Evolutionary conservation across 345 rosid species (phyloP).

Genomic region (Geranium rotundifolium): DNA sequence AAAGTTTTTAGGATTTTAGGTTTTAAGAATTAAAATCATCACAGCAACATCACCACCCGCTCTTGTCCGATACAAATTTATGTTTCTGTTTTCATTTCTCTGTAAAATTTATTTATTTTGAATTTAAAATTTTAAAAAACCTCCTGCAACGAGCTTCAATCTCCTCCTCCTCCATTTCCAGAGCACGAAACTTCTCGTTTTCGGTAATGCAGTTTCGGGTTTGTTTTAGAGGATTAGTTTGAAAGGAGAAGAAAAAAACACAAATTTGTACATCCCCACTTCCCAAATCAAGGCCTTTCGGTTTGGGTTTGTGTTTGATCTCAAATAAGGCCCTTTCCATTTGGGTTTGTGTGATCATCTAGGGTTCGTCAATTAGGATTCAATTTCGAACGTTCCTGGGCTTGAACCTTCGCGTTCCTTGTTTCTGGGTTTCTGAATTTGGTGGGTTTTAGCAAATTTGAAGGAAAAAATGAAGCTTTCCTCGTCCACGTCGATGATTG

Average conservation of each 20-base stretch:
- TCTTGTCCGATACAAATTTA: not conserved
- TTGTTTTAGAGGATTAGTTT: not conserved
- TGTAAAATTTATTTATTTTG: not conserved
- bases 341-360: not conserved
- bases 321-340: not conserved
- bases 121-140: not conserved
- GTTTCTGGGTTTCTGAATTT: not conserved
- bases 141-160: not conserved
- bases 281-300: not conserved
- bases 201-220: not conserved
- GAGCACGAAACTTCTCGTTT: not conserved
- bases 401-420: not conserved
- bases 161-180: not conserved
- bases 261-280: not conserved
- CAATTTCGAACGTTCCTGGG: not conserved
- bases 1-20: not conserved
- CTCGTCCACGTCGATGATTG: constrained; percentile 47
- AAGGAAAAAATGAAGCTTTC: constrained; percentile 56
- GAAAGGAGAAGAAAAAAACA: not conserved
- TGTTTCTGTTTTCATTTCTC: not conserved
- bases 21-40: not conserved
- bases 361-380: not conserved
- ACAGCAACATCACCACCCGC: not conserved
- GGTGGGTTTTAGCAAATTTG: not conserved
- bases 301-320: not conserved